Base-by-base conservation (phyloP, 768 basidiomycete species). In the Auriculariales sp. region DNA sequence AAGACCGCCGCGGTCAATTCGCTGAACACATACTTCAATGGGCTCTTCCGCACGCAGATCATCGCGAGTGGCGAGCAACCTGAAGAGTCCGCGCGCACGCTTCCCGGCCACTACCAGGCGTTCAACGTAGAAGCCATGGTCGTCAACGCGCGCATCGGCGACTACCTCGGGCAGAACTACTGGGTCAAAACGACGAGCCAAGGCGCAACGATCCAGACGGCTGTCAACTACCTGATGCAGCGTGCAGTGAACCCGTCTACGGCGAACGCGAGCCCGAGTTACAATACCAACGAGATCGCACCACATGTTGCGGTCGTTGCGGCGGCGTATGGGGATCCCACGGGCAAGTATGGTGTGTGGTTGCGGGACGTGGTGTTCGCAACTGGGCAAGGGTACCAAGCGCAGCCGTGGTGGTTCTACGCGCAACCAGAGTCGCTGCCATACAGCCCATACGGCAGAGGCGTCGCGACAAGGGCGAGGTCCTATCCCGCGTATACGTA, bases 61-160 rank as follows among this genome's bases (percentile, higher is more conserved):
- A 64, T 60, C 3, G 68, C 72, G 0, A 68, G 64, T 47, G 81
- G 81, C 17, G 79, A 81, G 53, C 58, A 55, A 75, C 79, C 81
- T 10, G 60, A 78, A 12, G 81, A 83, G 64, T 70, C 76, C 15
- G 67, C 61, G 2, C 74, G 81, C 25, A 78, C 78, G 1, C 67
- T 74, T 10, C 78, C 81, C 14, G 81, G 74, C 59, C 80, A 83
- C 57, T 82, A 83, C 58, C 71, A 77, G 9, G 70, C 73, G 0
- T 83, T 79, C 63, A 84, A 84, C 53, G 67, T 82, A 14, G 76
- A 74, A 1, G 80, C 78, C 6, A 77, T 82, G 74, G 75, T 81
- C 46, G 74, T 69, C 24, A 67, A 70, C 56, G 76, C 75, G 3
- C 76, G 77, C 57, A 56, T 79, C 7, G 76, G 68, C 1, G 75